These are phyloP conservation scores for Ministeria vibrans DNA, from an alignment of 78 protist species.

Conservation along the genomic window DNA sequence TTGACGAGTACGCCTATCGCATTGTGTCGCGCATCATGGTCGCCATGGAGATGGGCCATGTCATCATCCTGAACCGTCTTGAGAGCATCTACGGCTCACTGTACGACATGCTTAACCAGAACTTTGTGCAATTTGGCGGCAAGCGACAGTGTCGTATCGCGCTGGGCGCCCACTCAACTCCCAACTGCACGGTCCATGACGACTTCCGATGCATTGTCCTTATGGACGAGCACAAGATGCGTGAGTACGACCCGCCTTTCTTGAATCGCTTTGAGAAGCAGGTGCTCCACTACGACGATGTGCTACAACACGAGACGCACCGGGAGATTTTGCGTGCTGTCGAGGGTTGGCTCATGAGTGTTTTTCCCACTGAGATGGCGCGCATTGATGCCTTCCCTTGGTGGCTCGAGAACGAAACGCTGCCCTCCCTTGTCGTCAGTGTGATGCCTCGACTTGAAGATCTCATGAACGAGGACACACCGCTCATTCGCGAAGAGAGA, in stretches of 20 bases:
- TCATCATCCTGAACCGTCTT: slow-evolving; percentile 30
- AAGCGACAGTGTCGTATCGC: slow-evolving; percentile 10
- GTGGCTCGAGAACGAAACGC: too few species aligned
- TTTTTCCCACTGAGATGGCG: too few species aligned
- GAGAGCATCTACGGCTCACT: slow-evolving; percentile 45
- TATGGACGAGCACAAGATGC: not conserved
- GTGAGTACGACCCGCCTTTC: not conserved
- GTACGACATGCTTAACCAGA: slow-evolving; percentile 61
- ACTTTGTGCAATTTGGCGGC: slow-evolving; percentile 4
- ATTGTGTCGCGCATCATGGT: slow-evolving; percentile 15
- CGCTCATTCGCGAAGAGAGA: too few species aligned
- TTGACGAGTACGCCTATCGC: not conserved
- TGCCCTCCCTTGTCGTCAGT: too few species aligned
- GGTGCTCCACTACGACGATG: too few species aligned
- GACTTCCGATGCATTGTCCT: not conserved
- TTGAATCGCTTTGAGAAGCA: not conserved
- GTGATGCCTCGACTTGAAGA: too few species aligned
- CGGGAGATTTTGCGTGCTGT: too few species aligned
- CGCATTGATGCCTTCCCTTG: too few species aligned
- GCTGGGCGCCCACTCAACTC: slow-evolving; percentile 24
- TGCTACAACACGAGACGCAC: too few species aligned
- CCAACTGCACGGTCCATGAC: not conserved
- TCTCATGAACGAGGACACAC: too few species aligned
- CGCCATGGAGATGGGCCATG: slow-evolving; percentile 34
- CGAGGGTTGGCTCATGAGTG: too few species aligned